Evolutionary conservation across 805 yeast genomes (phyloP).

Genomic region (Metschnikowia continentalis): DNA sequence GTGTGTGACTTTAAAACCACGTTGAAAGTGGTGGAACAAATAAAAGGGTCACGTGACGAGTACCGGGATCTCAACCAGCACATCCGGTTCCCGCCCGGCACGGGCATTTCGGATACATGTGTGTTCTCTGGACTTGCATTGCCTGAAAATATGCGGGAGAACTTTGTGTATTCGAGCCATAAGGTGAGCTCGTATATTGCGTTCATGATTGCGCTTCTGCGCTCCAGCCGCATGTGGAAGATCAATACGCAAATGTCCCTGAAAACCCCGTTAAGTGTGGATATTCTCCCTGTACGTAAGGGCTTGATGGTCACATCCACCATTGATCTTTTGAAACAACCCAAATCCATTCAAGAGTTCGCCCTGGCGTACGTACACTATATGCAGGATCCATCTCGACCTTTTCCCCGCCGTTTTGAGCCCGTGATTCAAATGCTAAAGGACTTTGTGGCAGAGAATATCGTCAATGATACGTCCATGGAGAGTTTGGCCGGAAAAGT

Average conservation of each 20-base stretch:
- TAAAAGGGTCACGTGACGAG: not conserved
- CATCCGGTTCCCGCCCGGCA: not conserved
- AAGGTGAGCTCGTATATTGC: conserved; percentile 15
- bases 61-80: not conserved
- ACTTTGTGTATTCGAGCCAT: conserved; percentile 3
- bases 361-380: conserved; percentile 17
- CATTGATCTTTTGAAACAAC: conserved; percentile 19
- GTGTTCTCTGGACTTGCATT: conserved; percentile 2
- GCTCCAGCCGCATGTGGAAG: conserved; percentile 15
- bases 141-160: conserved; percentile 2
- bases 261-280: conserved; percentile 32
- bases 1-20: conserved; percentile 2
- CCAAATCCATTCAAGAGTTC: conserved; percentile 19
- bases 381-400: not conserved
- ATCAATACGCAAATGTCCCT: conserved; percentile 24
- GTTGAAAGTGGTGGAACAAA: no score
- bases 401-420: conserved; percentile 20
- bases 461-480: conserved; percentile 40
- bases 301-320: conserved; percentile 12
- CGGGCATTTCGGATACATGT: not conserved
- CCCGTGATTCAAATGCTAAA: conserved; percentile 45
- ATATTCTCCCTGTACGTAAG: conserved; percentile 27
- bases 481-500: conserved; percentile 44
- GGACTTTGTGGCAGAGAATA: conserved; percentile 54
- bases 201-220: conserved; percentile 11